Conservation (phyloP, 1,284 basidiomycete species). For the Cutaneotrichosporon sp. region DNA sequence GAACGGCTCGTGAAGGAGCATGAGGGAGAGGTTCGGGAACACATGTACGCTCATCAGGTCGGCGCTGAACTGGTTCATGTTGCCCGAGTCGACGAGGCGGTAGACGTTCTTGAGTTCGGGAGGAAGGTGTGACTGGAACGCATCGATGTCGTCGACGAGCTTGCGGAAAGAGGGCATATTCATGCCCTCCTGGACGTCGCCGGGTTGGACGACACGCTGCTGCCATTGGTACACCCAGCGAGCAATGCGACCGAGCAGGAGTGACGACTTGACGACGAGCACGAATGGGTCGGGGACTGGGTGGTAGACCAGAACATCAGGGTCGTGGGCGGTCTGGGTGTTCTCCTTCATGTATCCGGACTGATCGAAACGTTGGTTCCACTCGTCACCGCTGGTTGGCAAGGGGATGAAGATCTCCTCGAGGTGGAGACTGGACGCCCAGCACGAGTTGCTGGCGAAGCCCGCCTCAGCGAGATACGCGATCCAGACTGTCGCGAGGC, state of each 20-base stretch:
- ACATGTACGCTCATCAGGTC: conserved; percentile 43
- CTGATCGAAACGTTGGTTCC: conserved; percentile 16
- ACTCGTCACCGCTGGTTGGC: conserved; percentile 35
- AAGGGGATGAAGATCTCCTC: conserved; percentile 32
- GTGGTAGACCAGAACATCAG: conserved; percentile 35
- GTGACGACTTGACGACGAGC: conserved; percentile 37
- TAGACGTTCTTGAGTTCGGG: conserved; percentile 36
- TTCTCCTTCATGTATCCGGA: conserved; percentile 29
- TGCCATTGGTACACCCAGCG: conserved; percentile 42
- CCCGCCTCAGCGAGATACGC: conserved; percentile 39
- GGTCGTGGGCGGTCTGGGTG: conserved; percentile 37
- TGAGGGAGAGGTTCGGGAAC: conserved; percentile 38
- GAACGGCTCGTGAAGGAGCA: conserved; percentile 43
- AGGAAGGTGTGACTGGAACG: conserved; percentile 37
- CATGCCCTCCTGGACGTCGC: conserved; percentile 33
- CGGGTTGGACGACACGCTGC: conserved; percentile 35
- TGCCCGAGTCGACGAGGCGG: conserved; percentile 26
- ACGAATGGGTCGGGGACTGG: conserved; percentile 43
- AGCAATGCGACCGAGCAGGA: conserved; percentile 30
- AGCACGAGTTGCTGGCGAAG: conserved; percentile 36
- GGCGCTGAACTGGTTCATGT: conserved; percentile 26
- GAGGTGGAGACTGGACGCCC: conserved; percentile 32
- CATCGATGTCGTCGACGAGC: conserved; percentile 36
- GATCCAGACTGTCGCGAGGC: conserved; percentile 43
- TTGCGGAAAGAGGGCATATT: conserved; percentile 25